Evolutionary conservation across 202 grass and related monocot species (phyloP).

Genomic region (Saccharum hybrid): DNA sequence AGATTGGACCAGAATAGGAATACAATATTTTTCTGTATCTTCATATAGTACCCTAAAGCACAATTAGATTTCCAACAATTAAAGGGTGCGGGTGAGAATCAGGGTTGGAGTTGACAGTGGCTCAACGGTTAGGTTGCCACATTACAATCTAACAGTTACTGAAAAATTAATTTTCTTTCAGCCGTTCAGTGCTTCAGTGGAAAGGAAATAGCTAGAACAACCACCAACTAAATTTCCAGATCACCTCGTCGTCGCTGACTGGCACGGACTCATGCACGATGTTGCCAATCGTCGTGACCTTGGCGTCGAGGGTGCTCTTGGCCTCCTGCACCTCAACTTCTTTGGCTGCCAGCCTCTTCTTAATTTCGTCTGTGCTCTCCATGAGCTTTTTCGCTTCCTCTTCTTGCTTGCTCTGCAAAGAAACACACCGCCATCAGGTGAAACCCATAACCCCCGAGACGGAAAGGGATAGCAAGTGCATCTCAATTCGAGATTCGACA

Average conservation of each 20-base stretch:
- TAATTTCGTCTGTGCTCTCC: constrained; percentile 83
- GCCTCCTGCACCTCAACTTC: constrained; percentile 88
- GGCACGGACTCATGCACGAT: constrained; percentile 76
- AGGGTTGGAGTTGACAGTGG: background rate
- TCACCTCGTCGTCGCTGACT: constrained; percentile 77
- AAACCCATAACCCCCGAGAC: background rate
- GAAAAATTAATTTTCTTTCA: background rate
- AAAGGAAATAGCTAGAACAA: background rate
- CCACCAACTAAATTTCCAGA: background rate
- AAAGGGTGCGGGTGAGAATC: background rate
- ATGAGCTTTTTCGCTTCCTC: constrained; percentile 72
- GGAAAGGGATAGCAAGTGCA: background rate
- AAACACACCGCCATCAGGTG: background rate
- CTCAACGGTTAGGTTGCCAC: background rate
- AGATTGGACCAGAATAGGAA: constrained; percentile 7
- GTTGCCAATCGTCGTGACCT: constrained; percentile 76
- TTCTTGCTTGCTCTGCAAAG: constrained; percentile 65
- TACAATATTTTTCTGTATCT: background rate
- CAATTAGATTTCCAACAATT: background rate
- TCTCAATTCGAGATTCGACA: background rate
- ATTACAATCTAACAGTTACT: background rate
- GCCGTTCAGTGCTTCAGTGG: no score
- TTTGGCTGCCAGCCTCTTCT: constrained; percentile 68
- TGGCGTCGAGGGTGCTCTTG: constrained; percentile 70
- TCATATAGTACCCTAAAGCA: constrained; percentile 4